These are phyloP conservation scores for Xylaria polymorpha DNA, from an alignment of 2,329 filamentous ascomycete species.

Conservation along the genomic window DNA sequence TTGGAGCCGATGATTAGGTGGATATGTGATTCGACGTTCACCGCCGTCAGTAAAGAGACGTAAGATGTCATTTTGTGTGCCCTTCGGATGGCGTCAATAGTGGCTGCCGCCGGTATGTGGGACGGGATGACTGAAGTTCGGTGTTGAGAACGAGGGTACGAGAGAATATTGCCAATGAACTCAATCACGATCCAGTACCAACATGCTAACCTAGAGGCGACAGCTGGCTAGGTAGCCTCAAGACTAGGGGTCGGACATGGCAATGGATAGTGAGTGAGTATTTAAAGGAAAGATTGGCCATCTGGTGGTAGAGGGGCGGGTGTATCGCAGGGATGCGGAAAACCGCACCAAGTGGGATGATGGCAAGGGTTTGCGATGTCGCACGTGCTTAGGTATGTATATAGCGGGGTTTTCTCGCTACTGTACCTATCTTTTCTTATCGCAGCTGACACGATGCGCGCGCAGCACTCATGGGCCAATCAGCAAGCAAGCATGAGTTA, in stretches of 20 bases:
- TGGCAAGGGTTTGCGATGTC: conserved; percentile 30
- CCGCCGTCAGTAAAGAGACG: conserved; percentile 73
- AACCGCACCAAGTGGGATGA: conserved; percentile 33
- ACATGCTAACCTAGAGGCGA: conserved; percentile 1
- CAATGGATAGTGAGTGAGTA: background rate
- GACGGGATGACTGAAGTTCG: background rate
- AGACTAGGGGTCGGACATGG: background rate
- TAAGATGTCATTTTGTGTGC: conserved; percentile 40
- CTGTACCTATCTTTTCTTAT: conserved; percentile 25
- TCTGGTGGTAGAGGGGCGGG: background rate
- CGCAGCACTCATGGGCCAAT: conserved; percentile 12
- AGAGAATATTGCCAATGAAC: background rate
- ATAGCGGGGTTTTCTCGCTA: conserved; percentile 15
- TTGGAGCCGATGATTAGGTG: conserved; percentile 91
- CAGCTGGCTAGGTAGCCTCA: background rate
- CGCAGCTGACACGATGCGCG: conserved; percentile 9
- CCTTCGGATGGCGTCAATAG: background rate
- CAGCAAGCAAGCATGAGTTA: no score
- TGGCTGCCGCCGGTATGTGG: background rate
- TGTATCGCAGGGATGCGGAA: conserved; percentile 15
- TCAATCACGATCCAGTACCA: background rate
- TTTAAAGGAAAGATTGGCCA: conserved; percentile 7
- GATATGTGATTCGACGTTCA: conserved; percentile 75
- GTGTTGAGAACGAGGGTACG: background rate
- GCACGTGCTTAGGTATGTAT: conserved; percentile 15